Evolutionary conservation across 1,284 basidiomycete genomes (phyloP), one percentile per base, ranked within the genome.

Genomic region (Rhodotorula sp.): DNA sequence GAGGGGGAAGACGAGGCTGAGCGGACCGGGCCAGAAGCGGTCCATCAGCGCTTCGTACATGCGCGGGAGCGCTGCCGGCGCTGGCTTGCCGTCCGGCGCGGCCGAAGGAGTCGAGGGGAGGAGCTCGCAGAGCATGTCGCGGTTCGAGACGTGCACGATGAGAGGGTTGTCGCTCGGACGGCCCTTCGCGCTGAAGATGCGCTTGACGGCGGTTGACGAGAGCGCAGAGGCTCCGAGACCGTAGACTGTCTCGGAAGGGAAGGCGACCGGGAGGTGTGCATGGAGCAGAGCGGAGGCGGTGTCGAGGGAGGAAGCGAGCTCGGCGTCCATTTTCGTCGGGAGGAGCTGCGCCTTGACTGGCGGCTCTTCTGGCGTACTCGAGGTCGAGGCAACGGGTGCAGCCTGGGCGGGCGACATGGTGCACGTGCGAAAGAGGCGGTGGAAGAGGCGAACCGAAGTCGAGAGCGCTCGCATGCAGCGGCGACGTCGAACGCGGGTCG

Each of bases 161-260:
- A 99, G 86, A 0, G 97, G 97, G 81, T 99, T 99, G 82, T 99
- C 97, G 7, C 91, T 84, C 1, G 97, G 97, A 59, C 97, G 86
- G 53, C 93, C 91, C 80, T 99, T 99, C 69, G 91, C 91, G 16
- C 86, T 84, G 82, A 95, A 99, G 77, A 99, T 96, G 73, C 85
- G 86, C 2, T 85, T 80, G 7, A 88, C 86, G 13, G 94, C 93
- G 0, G 87, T 78, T 70, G 89, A 83, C 50, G 81, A 79, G 53
- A 95, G 84, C 0, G 95, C 94, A 52, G 90, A 85, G 0, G 93
- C 97, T 34, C 92, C 97, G 7, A 99, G 88, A 1, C 97, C 97
- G 81, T 99, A 99, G 34, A 99, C 97, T 0, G 97, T 99, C 82
- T 99, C 97, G 45, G 97, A 98, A 0, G 97, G 96, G 79, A 99